These are phyloP conservation scores for Erucastrum elatum DNA, from an alignment of 345 rosid species.

Conservation along the genomic window DNA sequence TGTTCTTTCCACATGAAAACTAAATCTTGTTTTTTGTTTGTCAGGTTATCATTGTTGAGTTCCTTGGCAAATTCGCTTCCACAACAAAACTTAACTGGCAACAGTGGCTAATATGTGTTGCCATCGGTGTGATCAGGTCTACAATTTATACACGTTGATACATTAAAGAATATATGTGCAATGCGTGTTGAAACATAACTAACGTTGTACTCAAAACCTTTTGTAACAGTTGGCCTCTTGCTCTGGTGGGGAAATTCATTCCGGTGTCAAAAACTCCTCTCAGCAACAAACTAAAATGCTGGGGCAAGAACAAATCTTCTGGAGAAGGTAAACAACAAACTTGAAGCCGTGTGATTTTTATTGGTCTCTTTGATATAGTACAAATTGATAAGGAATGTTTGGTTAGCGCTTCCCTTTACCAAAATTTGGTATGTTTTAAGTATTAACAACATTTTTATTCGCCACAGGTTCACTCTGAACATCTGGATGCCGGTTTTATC, in stretches of 20 bases:
- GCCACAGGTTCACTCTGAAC: slow-evolving; percentile 30
- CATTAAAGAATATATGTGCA: not conserved
- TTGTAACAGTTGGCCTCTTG: slow-evolving; percentile 87
- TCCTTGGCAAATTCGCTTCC: slow-evolving; percentile 76
- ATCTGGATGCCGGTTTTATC: slow-evolving; percentile 18
- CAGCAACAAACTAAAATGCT: slow-evolving; percentile 28
- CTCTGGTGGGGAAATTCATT: slow-evolving; percentile 65
- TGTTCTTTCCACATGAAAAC: not conserved
- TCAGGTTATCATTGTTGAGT: slow-evolving; percentile 77
- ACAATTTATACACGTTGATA: not conserved
- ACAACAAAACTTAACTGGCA: slow-evolving; percentile 77
- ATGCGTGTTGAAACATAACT: slow-evolving; percentile 8
- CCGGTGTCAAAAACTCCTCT: slow-evolving; percentile 70
- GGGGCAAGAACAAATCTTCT: slow-evolving; percentile 38
- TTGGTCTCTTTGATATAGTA: not conserved
- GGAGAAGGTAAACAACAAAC: slow-evolving; percentile 34
- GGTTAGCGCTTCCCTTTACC: not conserved
- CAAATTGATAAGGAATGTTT: not conserved
- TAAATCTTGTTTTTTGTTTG: not conserved
- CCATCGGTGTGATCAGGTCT: slow-evolving; percentile 69
- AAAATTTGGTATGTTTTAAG: not conserved
- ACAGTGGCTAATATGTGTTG: slow-evolving; percentile 66
- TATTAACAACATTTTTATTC: not conserved
- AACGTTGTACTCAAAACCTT: not conserved
- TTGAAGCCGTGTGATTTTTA: not conserved